Conservation (phyloP, 2,329 filamentous ascomycete species). For the Pseudogymnoascus sp. region DNA sequence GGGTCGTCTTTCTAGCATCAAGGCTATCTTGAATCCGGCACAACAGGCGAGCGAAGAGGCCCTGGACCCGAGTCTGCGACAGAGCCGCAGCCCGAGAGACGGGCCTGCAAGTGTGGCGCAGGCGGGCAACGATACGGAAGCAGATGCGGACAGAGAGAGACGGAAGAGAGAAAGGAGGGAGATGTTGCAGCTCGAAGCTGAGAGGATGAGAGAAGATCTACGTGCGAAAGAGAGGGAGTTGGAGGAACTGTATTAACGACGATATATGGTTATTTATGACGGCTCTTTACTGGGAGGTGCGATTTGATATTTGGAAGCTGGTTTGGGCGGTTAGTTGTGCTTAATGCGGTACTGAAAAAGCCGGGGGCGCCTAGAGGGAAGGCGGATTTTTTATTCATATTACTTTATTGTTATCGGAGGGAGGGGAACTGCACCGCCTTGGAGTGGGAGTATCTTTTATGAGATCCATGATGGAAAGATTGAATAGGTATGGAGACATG, state of each 20-base stretch:
- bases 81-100: slow-evolving; percentile 12
- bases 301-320: background rate
- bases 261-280: slow-evolving; percentile 4
- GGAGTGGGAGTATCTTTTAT: background rate
- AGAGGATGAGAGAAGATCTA: slow-evolving; percentile 53
- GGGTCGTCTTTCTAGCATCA: slow-evolving; percentile 67
- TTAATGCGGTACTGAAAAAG: background rate
- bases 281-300: background rate
- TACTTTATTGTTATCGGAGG: background rate
- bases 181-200: slow-evolving; percentile 64
- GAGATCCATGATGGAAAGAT: slow-evolving; percentile 4
- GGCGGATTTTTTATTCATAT: background rate
- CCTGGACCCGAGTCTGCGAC: slow-evolving; percentile 12
- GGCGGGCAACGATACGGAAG: background rate
- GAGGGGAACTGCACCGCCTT: background rate
- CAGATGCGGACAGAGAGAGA: slow-evolving; percentile 31
- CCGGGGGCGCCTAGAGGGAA: background rate
- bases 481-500: background rate
- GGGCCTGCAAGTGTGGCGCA: background rate
- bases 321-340: background rate
- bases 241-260: slow-evolving; percentile 21
- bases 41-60: slow-evolving; percentile 18
- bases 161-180: slow-evolving; percentile 56
- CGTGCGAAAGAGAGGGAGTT: slow-evolving; percentile 28
- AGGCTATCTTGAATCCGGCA: slow-evolving; percentile 63